Evolutionary conservation across 495 filamentous ascomycete genomes (phyloP).

Genomic region (Xylaria curta): DNA sequence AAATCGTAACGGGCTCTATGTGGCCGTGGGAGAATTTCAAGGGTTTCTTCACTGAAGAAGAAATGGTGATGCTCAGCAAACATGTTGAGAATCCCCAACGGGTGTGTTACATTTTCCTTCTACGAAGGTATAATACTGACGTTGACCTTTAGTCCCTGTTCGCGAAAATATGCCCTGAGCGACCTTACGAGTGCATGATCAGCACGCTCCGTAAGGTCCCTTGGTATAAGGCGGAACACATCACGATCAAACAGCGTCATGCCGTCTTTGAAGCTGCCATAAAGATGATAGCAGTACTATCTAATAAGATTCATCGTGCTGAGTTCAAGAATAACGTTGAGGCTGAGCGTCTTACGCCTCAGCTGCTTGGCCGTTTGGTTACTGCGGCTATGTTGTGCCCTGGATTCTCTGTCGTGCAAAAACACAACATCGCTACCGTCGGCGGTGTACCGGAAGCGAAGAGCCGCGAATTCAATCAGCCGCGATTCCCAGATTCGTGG

Average conservation of each 20-base stretch:
- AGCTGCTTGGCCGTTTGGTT: conserved; percentile 64
- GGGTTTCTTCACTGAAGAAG: conserved; percentile 73
- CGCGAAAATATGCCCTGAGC: conserved; percentile 68
- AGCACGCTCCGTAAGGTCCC: conserved; percentile 78
- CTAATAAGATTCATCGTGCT: conserved; percentile 4
- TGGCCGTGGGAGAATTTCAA: conserved; percentile 71
- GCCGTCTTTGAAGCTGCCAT: conserved; percentile 59
- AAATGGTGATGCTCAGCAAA: conserved; percentile 69
- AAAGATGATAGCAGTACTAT: conserved; percentile 50
- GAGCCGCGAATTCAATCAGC: conserved; percentile 41
- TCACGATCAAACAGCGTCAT: conserved; percentile 70
- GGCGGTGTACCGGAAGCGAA: conserved; percentile 31
- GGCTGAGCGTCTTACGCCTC: conserved; percentile 52
- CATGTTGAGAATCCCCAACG: conserved; percentile 59
- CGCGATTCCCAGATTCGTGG: conserved; percentile 50
- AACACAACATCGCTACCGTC: conserved; percentile 54
- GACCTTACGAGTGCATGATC: conserved; percentile 77
- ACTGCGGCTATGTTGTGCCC: conserved; percentile 65
- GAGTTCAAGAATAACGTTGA: conserved; percentile 49
- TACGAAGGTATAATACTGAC: conserved; percentile 17
- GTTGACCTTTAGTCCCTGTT: conserved; percentile 62
- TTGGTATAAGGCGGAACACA: conserved; percentile 67
- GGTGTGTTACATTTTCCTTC: conserved; percentile 24
- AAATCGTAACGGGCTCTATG: conserved; percentile 42
- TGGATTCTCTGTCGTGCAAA: conserved; percentile 68